Percentiles rank a stretch among this genome's conserved stretches.
These are phyloP conservation scores for Didymella pinodella DNA, from an alignment of 2,329 filamentous ascomycete species.

Conservation along the genomic window DNA sequence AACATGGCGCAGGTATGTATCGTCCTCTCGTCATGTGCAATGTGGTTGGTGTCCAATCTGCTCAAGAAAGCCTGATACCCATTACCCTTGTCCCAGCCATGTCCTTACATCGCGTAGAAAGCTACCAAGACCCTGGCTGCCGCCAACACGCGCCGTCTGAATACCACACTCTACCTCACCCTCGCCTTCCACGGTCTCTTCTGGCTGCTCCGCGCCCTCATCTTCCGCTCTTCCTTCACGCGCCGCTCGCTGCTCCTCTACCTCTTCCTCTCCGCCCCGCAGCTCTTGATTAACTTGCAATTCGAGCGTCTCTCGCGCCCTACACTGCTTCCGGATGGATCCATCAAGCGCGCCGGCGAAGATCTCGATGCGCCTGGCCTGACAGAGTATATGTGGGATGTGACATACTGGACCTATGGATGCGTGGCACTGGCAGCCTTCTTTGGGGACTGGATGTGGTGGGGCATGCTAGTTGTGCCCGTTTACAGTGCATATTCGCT, in stretches of 20 bases:
- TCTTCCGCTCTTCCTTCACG: constrained; percentile 68
- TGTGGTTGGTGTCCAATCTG: constrained; percentile 1
- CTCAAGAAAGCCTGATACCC: constrained; percentile 5
- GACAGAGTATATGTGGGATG: constrained; percentile 98
- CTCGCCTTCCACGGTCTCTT: constrained; percentile 76
- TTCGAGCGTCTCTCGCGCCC: constrained; percentile 87
- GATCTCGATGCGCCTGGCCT: constrained; percentile 86
- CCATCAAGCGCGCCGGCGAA: constrained; percentile 81
- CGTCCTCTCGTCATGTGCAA: neutral
- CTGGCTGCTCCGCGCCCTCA: constrained; percentile 71
- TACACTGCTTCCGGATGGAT: constrained; percentile 65
- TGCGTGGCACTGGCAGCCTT: constrained; percentile 75
- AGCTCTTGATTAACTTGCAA: constrained; percentile 80
- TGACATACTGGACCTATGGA: constrained; percentile 92
- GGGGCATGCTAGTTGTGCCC: constrained; percentile 63
- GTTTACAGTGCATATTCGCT: constrained; percentile 56
- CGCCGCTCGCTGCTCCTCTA: constrained; percentile 68
- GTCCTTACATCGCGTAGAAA: constrained; percentile 51
- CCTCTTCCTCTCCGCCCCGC: constrained; percentile 74
- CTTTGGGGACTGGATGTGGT: constrained; percentile 82
- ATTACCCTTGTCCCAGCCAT: neutral
- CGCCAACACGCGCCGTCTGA: constrained; percentile 78
- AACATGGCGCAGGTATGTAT: constrained; percentile 38
- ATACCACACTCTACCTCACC: constrained; percentile 81
- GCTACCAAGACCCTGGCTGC: constrained; percentile 71